Percentiles rank a stretch among this genome's conserved stretches.
Conservation (phyloP, 805 yeast species). For the Candida methanosorbosa region DNA sequence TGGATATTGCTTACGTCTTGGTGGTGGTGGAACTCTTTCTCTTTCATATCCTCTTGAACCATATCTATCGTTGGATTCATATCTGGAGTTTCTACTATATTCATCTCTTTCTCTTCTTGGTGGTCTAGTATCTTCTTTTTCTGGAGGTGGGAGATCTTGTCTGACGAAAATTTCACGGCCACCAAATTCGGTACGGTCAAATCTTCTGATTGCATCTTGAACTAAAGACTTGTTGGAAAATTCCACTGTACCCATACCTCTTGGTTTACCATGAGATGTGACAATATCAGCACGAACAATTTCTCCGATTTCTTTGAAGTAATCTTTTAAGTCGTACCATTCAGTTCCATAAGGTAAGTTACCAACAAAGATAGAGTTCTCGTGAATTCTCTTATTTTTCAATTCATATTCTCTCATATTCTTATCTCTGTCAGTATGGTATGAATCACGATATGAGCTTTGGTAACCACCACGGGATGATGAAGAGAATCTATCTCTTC, state of each 20-base stretch:
- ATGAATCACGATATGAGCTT: slow-evolving; percentile 13
- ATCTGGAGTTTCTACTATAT: slow-evolving; percentile 12
- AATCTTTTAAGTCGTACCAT: slow-evolving; percentile 49
- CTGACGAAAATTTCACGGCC: slow-evolving; percentile 85
- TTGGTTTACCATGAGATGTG: slow-evolving; percentile 65
- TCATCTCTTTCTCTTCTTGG: slow-evolving; percentile 14
- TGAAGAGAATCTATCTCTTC: slow-evolving; percentile 12
- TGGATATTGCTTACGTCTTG: slow-evolving; percentile 6
- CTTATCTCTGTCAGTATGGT: slow-evolving; percentile 14
- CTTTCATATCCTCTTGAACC: slow-evolving; percentile 5
- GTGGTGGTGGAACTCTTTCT: slow-evolving; percentile 8
- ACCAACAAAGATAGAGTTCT: slow-evolving; percentile 64
- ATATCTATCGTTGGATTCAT: slow-evolving; percentile 8
- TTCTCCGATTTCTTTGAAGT: slow-evolving; percentile 52
- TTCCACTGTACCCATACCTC: slow-evolving; percentile 92
- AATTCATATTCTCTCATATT: slow-evolving; percentile 24
- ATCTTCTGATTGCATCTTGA: slow-evolving; percentile 57
- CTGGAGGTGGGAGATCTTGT: slow-evolving; percentile 84
- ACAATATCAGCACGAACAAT: slow-evolving; percentile 80
- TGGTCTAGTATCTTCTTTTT: slow-evolving; percentile 20
- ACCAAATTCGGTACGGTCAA: slow-evolving; percentile 52
- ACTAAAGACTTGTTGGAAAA: slow-evolving; percentile 60
- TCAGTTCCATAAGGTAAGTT: slow-evolving; percentile 61
- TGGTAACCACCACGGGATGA: slow-evolving; percentile 11
- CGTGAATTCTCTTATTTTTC: slow-evolving; percentile 48